phyloP scores from a whole-genome alignment of 441 rosid species.

The Populus tomentosa region DNA sequence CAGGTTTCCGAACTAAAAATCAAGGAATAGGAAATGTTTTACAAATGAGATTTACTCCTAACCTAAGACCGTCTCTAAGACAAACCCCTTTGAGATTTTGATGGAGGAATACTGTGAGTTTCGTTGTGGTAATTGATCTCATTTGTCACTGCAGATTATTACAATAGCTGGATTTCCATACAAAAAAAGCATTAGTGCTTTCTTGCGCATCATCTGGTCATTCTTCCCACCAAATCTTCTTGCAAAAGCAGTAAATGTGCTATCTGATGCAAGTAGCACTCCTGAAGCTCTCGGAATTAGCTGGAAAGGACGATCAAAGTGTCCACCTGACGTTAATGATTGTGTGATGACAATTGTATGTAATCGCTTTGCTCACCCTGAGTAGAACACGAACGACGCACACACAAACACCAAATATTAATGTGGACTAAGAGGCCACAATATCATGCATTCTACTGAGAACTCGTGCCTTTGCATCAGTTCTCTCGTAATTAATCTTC shows the following conservation, averaged over 20 bases:
- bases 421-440: not conserved
- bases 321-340: slow-evolving; percentile 34
- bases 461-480: not conserved
- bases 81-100: not conserved
- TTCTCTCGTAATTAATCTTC: not conserved
- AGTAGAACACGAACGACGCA: not conserved
- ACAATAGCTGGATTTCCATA: slow-evolving; percentile 63
- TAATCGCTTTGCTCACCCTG: slow-evolving; percentile 5
- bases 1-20: slow-evolving; percentile 23
- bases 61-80: not conserved
- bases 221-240: slow-evolving; percentile 88
- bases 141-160: slow-evolving; percentile 43
- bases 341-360: slow-evolving; percentile 78
- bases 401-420: not conserved
- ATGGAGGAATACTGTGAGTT: not conserved
- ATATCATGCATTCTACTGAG: not conserved
- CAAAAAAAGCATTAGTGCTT: slow-evolving; percentile 4
- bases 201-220: slow-evolving; percentile 59
- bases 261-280: slow-evolving; percentile 48
- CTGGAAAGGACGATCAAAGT: slow-evolving; percentile 61
- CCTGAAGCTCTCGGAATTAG: slow-evolving; percentile 63
- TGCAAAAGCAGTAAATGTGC: slow-evolving; percentile 44
- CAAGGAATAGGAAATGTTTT: not conserved
- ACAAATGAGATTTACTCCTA: not conserved
- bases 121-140: not conserved